Evolutionary conservation across 768 basidiomycete genomes (phyloP).

Genomic region (Kwoniella europaea): DNA sequence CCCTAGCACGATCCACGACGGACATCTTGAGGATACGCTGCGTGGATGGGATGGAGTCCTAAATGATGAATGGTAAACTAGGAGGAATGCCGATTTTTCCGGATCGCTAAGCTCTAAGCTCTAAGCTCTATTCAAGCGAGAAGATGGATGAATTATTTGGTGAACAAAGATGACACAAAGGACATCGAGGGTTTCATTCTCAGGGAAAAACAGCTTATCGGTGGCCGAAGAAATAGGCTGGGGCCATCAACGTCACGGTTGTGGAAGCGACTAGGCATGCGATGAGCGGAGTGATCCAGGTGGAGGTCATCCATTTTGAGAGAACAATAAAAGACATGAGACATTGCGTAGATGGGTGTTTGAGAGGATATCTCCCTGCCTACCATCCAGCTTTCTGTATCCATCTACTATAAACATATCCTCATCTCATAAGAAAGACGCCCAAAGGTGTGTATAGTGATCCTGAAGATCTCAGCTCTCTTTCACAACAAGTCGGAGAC

Average conservation of each 20-base stretch:
- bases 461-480: no score
- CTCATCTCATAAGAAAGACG: no score
- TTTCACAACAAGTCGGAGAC: no score
- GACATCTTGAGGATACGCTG: not conserved
- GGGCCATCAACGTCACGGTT: not conserved
- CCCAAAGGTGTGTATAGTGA: no score
- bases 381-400: no score
- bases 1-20: slow-evolving; percentile 17
- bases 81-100: slow-evolving; percentile 4
- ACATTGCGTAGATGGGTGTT: slow-evolving; percentile 1
- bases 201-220: not conserved
- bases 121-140: not conserved
- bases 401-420: no score
- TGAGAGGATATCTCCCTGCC: no score
- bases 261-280: not conserved
- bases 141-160: not conserved
- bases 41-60: no score
- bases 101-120: not conserved
- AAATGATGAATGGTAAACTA: not conserved
- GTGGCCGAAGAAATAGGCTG: not conserved
- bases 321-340: slow-evolving; percentile 19
- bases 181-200: not conserved
- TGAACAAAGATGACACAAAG: not conserved
- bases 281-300: not conserved
- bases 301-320: slow-evolving; percentile 21